Percentiles rank a stretch among this genome's conserved stretches.
Conservation (phyloP, 345 rosid species). For the Eucalyptus curtisii region DNA sequence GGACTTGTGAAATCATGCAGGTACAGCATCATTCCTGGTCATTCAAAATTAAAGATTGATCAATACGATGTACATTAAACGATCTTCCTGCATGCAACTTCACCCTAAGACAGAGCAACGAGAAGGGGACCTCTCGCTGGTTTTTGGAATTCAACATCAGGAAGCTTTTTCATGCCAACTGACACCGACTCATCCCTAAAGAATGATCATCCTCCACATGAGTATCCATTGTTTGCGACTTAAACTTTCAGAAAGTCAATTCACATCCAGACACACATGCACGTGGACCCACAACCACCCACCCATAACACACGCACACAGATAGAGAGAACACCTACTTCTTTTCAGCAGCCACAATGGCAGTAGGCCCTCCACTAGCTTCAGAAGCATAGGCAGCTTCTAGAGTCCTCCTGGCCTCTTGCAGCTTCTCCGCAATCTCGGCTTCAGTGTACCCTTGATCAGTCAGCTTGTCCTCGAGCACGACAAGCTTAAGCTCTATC, state of each 20-base stretch:
- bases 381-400: slow-evolving; percentile 49
- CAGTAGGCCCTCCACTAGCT: slow-evolving; percentile 16
- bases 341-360: slow-evolving; percentile 1
- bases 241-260: not conserved
- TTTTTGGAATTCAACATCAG: not conserved
- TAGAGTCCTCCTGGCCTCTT: slow-evolving; percentile 52
- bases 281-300: no score
- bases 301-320: not conserved
- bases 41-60: not conserved
- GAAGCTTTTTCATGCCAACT: not conserved
- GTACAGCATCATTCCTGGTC: not conserved
- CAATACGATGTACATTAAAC: not conserved
- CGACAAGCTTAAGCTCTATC: slow-evolving; percentile 73
- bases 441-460: slow-evolving; percentile 78
- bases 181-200: not conserved
- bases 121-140: not conserved
- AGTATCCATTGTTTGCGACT: not conserved
- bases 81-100: not conserved
- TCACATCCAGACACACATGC: not conserved
- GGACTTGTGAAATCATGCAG: not conserved
- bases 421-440: slow-evolving; percentile 77
- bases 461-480: slow-evolving; percentile 68
- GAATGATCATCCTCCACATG: not conserved
- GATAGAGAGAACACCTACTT: slow-evolving; percentile 6
- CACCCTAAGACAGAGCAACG: not conserved